Evolutionary conservation across 2,329 filamentous ascomycete species (phyloP).

Genomic region (Claviceps fusiformis): DNA sequence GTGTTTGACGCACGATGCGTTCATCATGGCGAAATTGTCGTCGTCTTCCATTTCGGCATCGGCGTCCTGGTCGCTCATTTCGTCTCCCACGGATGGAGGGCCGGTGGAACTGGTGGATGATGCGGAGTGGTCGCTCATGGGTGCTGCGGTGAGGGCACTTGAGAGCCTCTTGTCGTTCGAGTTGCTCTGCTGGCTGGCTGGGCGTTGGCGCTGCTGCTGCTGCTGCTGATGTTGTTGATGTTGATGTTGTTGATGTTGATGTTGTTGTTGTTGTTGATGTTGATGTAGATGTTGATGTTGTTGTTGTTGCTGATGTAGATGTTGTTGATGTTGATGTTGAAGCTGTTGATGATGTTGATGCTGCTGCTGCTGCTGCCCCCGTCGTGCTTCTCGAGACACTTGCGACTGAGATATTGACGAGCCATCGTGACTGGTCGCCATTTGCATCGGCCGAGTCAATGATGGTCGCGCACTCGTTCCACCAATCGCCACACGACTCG

Average conservation of each 20-base stretch:
- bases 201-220: neutral
- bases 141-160: constrained; percentile 21
- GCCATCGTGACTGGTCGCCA: constrained; percentile 10
- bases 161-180: constrained; percentile 16
- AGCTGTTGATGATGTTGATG: constrained; percentile 11
- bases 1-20: constrained; percentile 24
- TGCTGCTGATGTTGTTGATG: constrained; percentile 3
- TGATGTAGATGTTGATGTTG: constrained; percentile 11
- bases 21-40: constrained; percentile 39
- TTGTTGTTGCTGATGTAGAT: constrained; percentile 7
- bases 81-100: constrained; percentile 29
- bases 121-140: constrained; percentile 20
- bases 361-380: constrained; percentile 9
- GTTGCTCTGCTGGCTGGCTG: neutral
- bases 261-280: too few species aligned
- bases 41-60: constrained; percentile 45
- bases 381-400: constrained; percentile 13
- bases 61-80: constrained; percentile 20
- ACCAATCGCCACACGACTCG: constrained; percentile 27
- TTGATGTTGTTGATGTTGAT: constrained; percentile 11
- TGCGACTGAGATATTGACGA: constrained; percentile 12
- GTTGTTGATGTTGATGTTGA: neutral
- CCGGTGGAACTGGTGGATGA: constrained; percentile 21
- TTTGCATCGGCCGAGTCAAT: constrained; percentile 24
- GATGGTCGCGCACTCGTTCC: constrained; percentile 38